A percentile compares a stretch with the other conserved stretches of the same genome.
Conservation (phyloP, 306 rosid genomes). For the Fragaria vesca region DNA sequence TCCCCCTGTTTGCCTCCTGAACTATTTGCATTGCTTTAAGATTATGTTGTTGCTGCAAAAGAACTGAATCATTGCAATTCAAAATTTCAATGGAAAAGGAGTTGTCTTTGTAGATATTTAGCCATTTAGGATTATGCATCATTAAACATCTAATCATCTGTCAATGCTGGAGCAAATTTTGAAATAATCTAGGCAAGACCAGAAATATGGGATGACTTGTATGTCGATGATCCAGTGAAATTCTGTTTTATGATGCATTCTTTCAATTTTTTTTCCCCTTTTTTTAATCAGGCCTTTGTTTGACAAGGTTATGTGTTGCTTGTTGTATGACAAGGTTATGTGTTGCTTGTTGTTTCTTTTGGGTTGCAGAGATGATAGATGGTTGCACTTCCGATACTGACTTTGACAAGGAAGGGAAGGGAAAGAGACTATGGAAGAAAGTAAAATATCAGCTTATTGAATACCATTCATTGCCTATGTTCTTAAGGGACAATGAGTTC, state of each 20-base stretch:
- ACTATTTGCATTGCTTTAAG: not conserved
- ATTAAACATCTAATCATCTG: not conserved
- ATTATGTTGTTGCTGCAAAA: not conserved
- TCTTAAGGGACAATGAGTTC: constrained; percentile 56
- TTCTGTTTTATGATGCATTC: not conserved
- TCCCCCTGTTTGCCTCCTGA: not conserved
- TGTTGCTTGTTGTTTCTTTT: constrained; percentile 10
- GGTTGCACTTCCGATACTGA: constrained; percentile 22
- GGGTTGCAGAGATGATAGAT: constrained; percentile 34
- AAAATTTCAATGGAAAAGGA: not conserved
- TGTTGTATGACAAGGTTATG: not conserved
- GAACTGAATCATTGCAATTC: not conserved
- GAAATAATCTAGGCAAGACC: not conserved
- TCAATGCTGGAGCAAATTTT: not conserved
- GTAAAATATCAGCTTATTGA: constrained; percentile 53
- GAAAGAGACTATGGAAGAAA: constrained; percentile 37
- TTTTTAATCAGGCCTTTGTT: not conserved
- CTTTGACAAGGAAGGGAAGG: constrained; percentile 35
- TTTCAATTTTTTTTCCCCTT: too few relatives aligned
- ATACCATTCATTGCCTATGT: constrained; percentile 52
- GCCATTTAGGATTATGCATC: not conserved
- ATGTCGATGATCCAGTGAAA: not conserved
- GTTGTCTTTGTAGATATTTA: not conserved
- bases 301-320: not conserved
- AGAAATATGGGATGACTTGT: not conserved